Conservation (phyloP, 1,284 basidiomycete species). For the Cryptococcus sp. region DNA sequence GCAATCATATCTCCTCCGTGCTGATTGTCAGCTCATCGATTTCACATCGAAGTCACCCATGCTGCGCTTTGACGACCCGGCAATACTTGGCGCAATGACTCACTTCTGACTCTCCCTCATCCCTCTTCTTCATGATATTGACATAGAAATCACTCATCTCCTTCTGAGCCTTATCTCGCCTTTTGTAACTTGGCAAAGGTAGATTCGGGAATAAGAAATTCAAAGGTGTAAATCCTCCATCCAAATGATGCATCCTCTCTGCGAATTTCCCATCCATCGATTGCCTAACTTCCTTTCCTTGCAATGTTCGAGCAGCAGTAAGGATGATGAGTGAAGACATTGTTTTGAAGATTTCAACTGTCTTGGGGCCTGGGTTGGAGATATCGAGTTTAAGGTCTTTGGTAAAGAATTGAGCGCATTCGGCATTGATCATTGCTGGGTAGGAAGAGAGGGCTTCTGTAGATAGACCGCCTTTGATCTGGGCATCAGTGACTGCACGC, state of each 20-base stretch:
- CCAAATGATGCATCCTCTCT: constrained; percentile 80
- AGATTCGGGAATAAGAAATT: constrained; percentile 95
- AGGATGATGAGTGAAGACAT: constrained; percentile 94
- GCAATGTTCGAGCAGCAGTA: constrained; percentile 86
- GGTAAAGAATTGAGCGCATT: constrained; percentile 68
- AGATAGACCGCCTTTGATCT: constrained; percentile 86
- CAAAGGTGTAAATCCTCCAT: constrained; percentile 84
- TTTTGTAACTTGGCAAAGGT: constrained; percentile 82
- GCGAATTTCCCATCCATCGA: constrained; percentile 80
- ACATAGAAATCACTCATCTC: constrained; percentile 95
- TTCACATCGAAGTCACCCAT: neutral
- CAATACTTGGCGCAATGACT: constrained; percentile 12
- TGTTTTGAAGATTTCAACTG: constrained; percentile 61
- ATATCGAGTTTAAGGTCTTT: constrained; percentile 38
- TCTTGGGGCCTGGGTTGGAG: constrained; percentile 23
- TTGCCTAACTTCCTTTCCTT: constrained; percentile 83
- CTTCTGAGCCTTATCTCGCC: constrained; percentile 82
- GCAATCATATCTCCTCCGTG: constrained; percentile 90
- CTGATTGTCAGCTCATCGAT: constrained; percentile 38
- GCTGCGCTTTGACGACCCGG: neutral
- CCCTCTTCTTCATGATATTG: constrained; percentile 76
- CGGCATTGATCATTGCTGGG: constrained; percentile 82
- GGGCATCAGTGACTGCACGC: too few relatives aligned
- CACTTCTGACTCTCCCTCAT: constrained; percentile 53
- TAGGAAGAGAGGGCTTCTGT: constrained; percentile 89